phyloP scores from a whole-genome alignment of 148 eudicot species.

The Vaccinium darrowii region DNA sequence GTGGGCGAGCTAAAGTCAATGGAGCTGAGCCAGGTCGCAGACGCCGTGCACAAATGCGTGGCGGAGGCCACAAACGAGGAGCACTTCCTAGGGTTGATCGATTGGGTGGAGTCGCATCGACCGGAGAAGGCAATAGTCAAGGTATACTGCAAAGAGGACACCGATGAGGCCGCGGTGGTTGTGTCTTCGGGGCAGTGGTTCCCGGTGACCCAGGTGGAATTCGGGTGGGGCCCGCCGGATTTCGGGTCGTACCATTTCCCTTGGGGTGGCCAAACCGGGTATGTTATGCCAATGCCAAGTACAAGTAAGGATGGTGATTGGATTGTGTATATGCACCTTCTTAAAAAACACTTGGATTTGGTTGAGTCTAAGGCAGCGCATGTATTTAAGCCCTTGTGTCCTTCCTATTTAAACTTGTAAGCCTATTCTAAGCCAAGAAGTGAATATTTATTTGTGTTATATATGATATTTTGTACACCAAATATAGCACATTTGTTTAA shows the following conservation, averaged over 20 bases:
- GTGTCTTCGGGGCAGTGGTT: constrained; percentile 11
- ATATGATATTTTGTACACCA: too few relatives aligned
- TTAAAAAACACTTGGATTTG: constrained; percentile 4
- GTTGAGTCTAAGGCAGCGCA: neutral
- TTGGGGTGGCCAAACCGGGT: constrained; percentile 12
- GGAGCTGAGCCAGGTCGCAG: neutral
- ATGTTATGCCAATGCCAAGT: constrained; percentile 16
- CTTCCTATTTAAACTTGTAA: constrained; percentile 3
- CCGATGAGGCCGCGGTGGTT: neutral
- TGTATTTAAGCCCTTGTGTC: constrained; percentile 1
- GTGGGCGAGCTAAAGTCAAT: constrained; percentile 6
- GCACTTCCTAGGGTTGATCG: constrained; percentile 6
- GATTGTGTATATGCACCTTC: constrained; percentile 11
- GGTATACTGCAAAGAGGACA: neutral
- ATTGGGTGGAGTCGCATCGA: constrained; percentile 11
- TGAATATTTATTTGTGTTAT: too few relatives aligned
- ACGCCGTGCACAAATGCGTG: neutral
- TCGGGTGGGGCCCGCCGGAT: constrained; percentile 12
- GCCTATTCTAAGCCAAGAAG: neutral
- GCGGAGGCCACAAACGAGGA: neutral
- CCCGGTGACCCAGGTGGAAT: neutral
- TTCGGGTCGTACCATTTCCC: constrained; percentile 17
- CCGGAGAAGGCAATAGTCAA: neutral
- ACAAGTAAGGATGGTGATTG: neutral
- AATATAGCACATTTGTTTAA: too few relatives aligned